Conservation (phyloP, 352 stramenopile species). For the Globisporangium emineosum region DNA sequence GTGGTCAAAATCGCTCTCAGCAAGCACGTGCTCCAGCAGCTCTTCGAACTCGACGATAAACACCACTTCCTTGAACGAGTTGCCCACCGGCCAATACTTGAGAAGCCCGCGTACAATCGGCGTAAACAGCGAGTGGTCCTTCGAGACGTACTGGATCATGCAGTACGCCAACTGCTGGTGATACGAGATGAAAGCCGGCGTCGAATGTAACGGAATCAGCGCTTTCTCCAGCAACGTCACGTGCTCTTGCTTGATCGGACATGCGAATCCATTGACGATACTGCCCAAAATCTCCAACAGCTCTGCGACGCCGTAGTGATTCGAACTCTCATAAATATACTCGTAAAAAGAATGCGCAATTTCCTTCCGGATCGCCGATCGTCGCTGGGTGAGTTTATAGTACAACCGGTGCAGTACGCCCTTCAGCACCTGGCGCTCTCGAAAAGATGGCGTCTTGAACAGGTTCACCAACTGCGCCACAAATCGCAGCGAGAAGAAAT, state of each 20-base stretch:
- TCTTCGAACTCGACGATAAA: constrained; percentile 90
- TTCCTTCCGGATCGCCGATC: constrained; percentile 83
- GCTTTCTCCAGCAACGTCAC: constrained; percentile 81
- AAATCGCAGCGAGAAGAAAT: constrained; percentile 83
- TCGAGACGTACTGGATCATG: constrained; percentile 89
- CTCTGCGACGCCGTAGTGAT: constrained; percentile 86
- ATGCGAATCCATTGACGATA: constrained; percentile 89
- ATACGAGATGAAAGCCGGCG: constrained; percentile 83
- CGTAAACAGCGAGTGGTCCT: constrained; percentile 85
- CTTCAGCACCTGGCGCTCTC: constrained; percentile 84
- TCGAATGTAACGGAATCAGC: constrained; percentile 83
- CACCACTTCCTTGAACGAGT: constrained; percentile 87
- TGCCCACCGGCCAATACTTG: constrained; percentile 85
- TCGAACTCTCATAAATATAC: constrained; percentile 92
- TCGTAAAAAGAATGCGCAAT: constrained; percentile 88
- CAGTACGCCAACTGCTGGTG: constrained; percentile 88
- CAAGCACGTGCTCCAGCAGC: constrained; percentile 84
- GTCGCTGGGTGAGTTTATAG: constrained; percentile 89
- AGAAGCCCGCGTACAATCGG: constrained; percentile 75
- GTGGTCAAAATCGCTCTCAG: constrained; percentile 69
- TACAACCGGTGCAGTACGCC: constrained; percentile 85
- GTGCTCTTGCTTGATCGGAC: constrained; percentile 88
- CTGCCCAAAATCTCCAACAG: constrained; percentile 85
- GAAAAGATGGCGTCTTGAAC: constrained; percentile 87
- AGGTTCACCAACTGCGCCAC: constrained; percentile 77